Base-by-base conservation (phyloP, 2,329 filamentous ascomycete species). In the Acephala macrosclerotiorum region DNA sequence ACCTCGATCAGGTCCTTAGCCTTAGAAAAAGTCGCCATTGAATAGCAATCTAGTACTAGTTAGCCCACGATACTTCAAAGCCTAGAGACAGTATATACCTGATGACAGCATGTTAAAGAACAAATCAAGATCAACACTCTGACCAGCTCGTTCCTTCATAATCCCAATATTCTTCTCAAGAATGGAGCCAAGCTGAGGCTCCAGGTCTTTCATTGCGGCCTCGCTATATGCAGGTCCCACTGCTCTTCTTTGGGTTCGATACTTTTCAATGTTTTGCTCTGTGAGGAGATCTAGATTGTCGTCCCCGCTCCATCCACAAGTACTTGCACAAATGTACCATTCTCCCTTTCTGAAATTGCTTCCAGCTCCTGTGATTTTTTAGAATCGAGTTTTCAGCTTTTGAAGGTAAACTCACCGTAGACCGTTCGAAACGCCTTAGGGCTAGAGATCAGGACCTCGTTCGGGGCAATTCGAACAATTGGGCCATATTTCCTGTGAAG, bases 391-490 rank as follows among this genome's bases (percentile, higher is more conserved):
- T 35, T 36, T 22, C 8, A 40, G 4, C n/a, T 8, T 8, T 14
- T 36, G 18, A 20, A 33, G 16, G 3, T 38, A 16, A 18, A 16
- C 29, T 16, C 61, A 67, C 67, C 65, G 51, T 70, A 70, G 18
- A 70, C 66, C 2, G 18, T 63, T 40, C 42, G 59, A 25, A 66
- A 63, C 20, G 67, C 60, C 8, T 61, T 77, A 2, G 82, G 82
- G 2, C 81, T 82, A 0, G 81, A 73, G 35, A 85, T 72, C 0
- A 82, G 83, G 3, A 85, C 77, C 72, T 85, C 82, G 69, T 82
- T 76, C 5, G 83, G 83, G 1, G 79, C 80, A 51, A 84, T 81
- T n/a, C 83, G 80, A 60, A 85, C 81, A 5, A 85, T 72, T 16
- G 81, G 80, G 1, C 82, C 82, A 69, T 84, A 83, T 68, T 77